Percentiles rank a stretch among this genome's conserved stretches.
Evolutionary conservation across 805 yeast genomes (phyloP).

Genomic region (Saccharomycopsis fermentans): DNA sequence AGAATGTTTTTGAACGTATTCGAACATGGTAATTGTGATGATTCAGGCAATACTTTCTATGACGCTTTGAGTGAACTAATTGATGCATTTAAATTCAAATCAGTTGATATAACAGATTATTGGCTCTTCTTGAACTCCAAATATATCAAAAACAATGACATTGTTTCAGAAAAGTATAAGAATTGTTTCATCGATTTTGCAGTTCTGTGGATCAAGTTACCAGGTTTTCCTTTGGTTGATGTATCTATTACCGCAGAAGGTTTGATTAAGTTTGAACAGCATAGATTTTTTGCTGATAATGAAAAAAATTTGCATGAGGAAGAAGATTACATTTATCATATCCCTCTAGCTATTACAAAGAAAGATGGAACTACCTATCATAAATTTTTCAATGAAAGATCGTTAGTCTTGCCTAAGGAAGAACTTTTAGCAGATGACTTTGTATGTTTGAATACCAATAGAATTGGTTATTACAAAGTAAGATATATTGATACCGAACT

Average conservation of each 20-base stretch:
- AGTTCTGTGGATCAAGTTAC: constrained; percentile 49
- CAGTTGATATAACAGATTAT: constrained; percentile 40
- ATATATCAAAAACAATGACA: constrained; percentile 23
- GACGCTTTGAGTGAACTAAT: constrained; percentile 32
- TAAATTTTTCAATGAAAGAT: constrained; percentile 32
- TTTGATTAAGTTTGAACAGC: constrained; percentile 31
- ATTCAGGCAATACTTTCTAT: constrained; percentile 27
- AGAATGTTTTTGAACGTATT: constrained; percentile 42
- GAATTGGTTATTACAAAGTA: constrained; percentile 39
- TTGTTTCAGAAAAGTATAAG: background rate
- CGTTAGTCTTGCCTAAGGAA: constrained; percentile 24
- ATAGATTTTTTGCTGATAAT: constrained; percentile 25
- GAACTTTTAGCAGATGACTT: constrained; percentile 23
- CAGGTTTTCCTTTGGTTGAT: constrained; percentile 48
- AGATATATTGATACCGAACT: constrained; percentile 31
- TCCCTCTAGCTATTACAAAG: constrained; percentile 42
- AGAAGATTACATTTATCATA: constrained; percentile 52
- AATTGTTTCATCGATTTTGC: constrained; percentile 25
- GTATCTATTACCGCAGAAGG: constrained; percentile 25
- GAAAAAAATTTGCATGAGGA: constrained; percentile 23
- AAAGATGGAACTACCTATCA: constrained; percentile 29
- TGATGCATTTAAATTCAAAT: constrained; percentile 25
- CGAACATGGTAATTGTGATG: constrained; percentile 21
- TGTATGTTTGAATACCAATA: constrained; percentile 32
- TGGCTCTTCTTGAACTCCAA: constrained; percentile 32